Percentiles rank a stretch among this genome's conserved stretches.
These are phyloP conservation scores for Ogataea minuta DNA, from an alignment of 805 yeast genomes.

Conservation along the genomic window DNA sequence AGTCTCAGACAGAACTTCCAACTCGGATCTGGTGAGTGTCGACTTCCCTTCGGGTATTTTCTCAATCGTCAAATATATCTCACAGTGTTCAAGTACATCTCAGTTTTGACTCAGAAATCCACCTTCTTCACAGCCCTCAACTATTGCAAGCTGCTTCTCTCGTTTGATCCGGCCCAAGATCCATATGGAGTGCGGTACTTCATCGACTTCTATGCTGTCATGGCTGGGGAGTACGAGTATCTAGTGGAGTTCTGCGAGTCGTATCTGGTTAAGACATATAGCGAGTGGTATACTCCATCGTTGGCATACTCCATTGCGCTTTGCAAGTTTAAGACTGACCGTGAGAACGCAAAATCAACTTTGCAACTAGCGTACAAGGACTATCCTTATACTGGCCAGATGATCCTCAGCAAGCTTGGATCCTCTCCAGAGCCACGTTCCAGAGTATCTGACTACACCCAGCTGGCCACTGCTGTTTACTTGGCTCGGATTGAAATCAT, in stretches of 20 bases:
- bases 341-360: slow-evolving; percentile 44
- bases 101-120: slow-evolving; percentile 70
- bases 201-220: slow-evolving; percentile 73
- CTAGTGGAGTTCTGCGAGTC: slow-evolving; percentile 56
- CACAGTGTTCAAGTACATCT: slow-evolving; percentile 68
- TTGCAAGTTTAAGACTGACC: slow-evolving; percentile 48
- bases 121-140: slow-evolving; percentile 74
- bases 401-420: slow-evolving; percentile 48
- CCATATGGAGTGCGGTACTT: slow-evolving; percentile 83
- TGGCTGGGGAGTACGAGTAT: slow-evolving; percentile 63
- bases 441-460: slow-evolving; percentile 32
- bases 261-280: slow-evolving; percentile 54
- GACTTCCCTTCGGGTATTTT: slow-evolving; percentile 74
- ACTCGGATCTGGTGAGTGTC: slow-evolving; percentile 54
- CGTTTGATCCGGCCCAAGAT: slow-evolving; percentile 72
- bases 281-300: slow-evolving; percentile 71
- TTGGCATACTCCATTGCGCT: slow-evolving; percentile 63
- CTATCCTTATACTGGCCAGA: slow-evolving; percentile 58
- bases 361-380: slow-evolving; percentile 49
- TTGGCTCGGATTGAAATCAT: slow-evolving; percentile 50
- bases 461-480: slow-evolving; percentile 55
- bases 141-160: slow-evolving; percentile 66
- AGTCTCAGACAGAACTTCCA: slow-evolving; percentile 60
- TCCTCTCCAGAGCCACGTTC: slow-evolving; percentile 27
- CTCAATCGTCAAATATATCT: slow-evolving; percentile 77